Percentiles rank a stretch among this genome's conserved stretches.
These are phyloP conservation scores for Marchantia polymorpha DNA, from an alignment of 225 moss, liverwort and hornwort genomes.

Conservation along the genomic window DNA sequence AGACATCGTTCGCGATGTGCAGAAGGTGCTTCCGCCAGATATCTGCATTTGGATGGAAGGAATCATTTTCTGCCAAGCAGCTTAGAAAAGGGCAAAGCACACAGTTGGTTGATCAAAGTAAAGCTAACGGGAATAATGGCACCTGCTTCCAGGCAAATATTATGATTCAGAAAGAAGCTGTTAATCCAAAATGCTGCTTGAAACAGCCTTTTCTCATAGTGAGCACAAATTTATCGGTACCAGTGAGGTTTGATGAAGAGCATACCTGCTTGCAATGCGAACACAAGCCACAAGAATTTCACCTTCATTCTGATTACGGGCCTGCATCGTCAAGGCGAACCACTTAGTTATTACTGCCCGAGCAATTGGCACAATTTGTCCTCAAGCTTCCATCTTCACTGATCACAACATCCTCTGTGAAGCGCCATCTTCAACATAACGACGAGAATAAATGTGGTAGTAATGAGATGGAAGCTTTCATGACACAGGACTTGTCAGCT, in stretches of 20 bases:
- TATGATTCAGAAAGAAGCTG: background rate
- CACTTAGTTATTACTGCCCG: background rate
- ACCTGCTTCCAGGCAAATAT: background rate
- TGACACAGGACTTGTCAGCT: background rate
- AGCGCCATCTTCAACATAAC: background rate
- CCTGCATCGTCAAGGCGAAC: slow-evolving; percentile 36
- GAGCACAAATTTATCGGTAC: background rate
- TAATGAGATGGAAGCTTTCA: too few species aligned
- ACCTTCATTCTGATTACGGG: slow-evolving; percentile 55
- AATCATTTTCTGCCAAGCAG: background rate
- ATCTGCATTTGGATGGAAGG: slow-evolving; percentile 44
- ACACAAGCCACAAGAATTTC: slow-evolving; percentile 72
- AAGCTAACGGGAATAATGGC: slow-evolving; percentile 3
- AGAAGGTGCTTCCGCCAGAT: slow-evolving; percentile 80
- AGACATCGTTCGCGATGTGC: slow-evolving; percentile 65
- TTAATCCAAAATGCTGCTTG: background rate
- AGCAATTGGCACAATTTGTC: background rate
- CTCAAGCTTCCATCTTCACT: background rate
- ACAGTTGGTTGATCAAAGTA: too few species aligned
- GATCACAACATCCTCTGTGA: background rate
- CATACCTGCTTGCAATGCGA: slow-evolving; percentile 75
- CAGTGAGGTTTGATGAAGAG: slow-evolving; percentile 2
- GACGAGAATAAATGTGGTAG: background rate
- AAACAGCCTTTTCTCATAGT: background rate
- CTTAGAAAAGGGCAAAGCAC: background rate